Conservation (phyloP, 345 rosid species). For the Linum usitatissimum region DNA sequence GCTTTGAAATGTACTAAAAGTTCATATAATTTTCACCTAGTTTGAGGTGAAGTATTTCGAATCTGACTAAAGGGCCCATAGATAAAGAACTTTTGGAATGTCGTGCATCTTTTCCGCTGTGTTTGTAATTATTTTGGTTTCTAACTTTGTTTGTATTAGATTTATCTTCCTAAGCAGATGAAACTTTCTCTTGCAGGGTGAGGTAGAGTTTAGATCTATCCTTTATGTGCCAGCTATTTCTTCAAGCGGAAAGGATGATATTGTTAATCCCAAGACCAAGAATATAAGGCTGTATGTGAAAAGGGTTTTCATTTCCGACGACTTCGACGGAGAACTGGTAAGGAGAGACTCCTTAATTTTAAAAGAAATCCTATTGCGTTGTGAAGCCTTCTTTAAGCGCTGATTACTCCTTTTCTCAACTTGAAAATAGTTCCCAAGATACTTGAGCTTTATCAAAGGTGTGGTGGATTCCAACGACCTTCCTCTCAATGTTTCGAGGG, state of each 20-base stretch:
- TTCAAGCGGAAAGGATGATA: slow-evolving; percentile 74
- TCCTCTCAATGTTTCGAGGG: slow-evolving; percentile 92
- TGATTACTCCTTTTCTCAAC: slow-evolving; percentile 3
- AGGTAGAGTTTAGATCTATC: slow-evolving; percentile 93
- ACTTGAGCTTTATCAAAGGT: slow-evolving; percentile 92
- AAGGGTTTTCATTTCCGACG: slow-evolving; percentile 92
- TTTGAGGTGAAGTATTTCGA: not conserved
- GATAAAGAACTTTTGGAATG: not conserved
- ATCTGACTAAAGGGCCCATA: not conserved
- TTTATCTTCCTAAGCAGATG: slow-evolving; percentile 6
- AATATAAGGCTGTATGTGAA: slow-evolving; percentile 92
- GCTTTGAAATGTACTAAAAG: no score
- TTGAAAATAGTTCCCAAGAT: slow-evolving; percentile 67
- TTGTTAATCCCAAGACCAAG: slow-evolving; percentile 82
- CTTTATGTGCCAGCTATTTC: slow-evolving; percentile 78
- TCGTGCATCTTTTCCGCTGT: not conserved
- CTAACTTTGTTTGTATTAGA: not conserved
- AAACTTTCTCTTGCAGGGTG: slow-evolving; percentile 52
- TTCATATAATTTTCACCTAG: no score
- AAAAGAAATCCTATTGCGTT: not conserved
- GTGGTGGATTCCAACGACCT: slow-evolving; percentile 97
- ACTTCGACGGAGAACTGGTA: slow-evolving; percentile 97
- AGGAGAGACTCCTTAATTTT: slow-evolving; percentile 14
- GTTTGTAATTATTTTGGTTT: not conserved
- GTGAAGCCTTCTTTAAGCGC: not conserved